phyloP scores from a whole-genome alignment of 1,284 basidiomycete species.

The Melampsora larici-populina region DNA sequence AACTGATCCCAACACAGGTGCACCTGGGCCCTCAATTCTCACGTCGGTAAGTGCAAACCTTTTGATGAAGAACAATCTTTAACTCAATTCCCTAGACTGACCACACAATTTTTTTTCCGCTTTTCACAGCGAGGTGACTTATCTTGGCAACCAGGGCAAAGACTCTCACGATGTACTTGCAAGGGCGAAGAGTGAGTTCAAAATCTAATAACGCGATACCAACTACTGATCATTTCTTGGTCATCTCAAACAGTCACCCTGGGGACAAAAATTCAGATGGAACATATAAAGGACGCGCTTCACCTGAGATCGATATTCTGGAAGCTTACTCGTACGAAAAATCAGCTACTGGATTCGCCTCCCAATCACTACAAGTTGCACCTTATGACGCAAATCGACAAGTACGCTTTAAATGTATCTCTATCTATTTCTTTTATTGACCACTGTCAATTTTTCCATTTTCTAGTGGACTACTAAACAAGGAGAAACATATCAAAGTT shows the following conservation, averaged over 20 bases:
- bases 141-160: constrained; percentile 49
- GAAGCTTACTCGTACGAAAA: constrained; percentile 49
- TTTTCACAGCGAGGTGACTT: constrained; percentile 26
- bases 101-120: constrained; percentile 32
- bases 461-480: constrained; percentile 19
- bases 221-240: too few relatives aligned
- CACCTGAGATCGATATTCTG: constrained; percentile 53
- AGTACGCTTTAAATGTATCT: constrained; percentile 26
- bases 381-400: constrained; percentile 50
- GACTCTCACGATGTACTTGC: constrained; percentile 51
- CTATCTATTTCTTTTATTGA: not conserved
- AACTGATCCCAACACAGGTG: constrained; percentile 41
- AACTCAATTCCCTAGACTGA: constrained; percentile 20
- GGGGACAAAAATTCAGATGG: constrained; percentile 50
- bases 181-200: constrained; percentile 45
- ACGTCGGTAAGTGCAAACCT: constrained; percentile 3
- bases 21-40: constrained; percentile 28
- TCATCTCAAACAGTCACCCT: constrained; percentile 46
- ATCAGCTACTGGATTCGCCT: constrained; percentile 46
- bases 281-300: constrained; percentile 49
- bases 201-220: not conserved
- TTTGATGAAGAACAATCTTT: constrained; percentile 18
- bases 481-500: constrained; percentile 26
- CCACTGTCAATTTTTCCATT: not conserved
- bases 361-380: constrained; percentile 50